Evolutionary conservation across 2,329 filamentous ascomycete genomes (phyloP).

Genomic region (Ophidiomyces ophidiicola): DNA sequence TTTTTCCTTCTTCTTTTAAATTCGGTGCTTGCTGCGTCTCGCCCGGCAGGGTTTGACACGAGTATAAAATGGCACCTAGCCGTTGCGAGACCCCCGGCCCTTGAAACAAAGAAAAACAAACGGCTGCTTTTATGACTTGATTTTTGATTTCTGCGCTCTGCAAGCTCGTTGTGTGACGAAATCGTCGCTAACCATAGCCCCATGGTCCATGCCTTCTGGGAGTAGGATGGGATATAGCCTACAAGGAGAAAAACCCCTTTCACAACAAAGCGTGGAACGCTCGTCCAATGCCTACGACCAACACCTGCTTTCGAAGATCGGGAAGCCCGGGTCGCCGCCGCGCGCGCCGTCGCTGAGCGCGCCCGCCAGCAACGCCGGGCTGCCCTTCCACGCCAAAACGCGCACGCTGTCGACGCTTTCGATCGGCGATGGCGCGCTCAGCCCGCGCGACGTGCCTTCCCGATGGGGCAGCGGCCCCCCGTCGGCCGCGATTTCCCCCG

Average conservation of each 20-base stretch:
- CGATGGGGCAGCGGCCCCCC: slow-evolving; percentile 31
- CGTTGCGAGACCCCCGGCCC: too few relatives aligned
- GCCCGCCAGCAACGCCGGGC: slow-evolving; percentile 21
- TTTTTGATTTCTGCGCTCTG: too few relatives aligned
- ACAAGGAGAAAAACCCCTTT: slow-evolving; percentile 49
- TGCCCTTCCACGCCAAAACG: slow-evolving; percentile 27
- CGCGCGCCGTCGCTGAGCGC: slow-evolving; percentile 25
- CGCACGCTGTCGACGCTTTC: slow-evolving; percentile 17
- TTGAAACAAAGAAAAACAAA: too few relatives aligned
- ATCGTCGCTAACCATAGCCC: slow-evolving; percentile 1
- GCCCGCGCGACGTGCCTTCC: slow-evolving; percentile 15
- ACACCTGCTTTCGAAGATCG: slow-evolving; percentile 50
- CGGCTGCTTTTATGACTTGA: too few relatives aligned
- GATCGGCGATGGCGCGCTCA: slow-evolving; percentile 14
- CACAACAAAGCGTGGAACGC: slow-evolving; percentile 44
- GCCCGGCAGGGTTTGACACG: too few relatives aligned
- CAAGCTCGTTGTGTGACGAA: slow-evolving; percentile 3
- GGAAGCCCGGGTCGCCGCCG: slow-evolving; percentile 46
- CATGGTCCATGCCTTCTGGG: neutral
- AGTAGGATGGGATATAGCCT: slow-evolving; percentile 31
- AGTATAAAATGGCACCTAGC: too few relatives aligned
- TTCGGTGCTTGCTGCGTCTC: too few relatives aligned
- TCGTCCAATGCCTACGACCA: slow-evolving; percentile 53
- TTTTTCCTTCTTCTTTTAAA: too few relatives aligned
- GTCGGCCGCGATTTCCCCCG: slow-evolving; percentile 32